phyloP scores from a whole-genome alignment of 768 basidiomycete species.

The Myochromella boudieri region DNA sequence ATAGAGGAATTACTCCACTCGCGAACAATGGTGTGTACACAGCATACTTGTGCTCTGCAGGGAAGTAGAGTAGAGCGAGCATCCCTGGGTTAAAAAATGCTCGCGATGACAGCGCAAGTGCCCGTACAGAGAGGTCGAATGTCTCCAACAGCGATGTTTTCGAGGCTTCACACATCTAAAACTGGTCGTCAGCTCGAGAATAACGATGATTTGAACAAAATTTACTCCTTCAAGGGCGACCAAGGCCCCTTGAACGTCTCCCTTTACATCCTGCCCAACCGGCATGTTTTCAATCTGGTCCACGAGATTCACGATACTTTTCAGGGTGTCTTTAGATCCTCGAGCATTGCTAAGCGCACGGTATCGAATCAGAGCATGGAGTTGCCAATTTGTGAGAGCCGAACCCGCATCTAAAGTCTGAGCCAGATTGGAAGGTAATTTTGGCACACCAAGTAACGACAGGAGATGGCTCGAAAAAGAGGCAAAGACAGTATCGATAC shows the following conservation, averaged over 20 bases:
- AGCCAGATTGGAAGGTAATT: slow-evolving; percentile 49
- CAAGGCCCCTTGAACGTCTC: slow-evolving; percentile 70
- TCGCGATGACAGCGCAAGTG: slow-evolving; percentile 66
- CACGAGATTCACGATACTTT: slow-evolving; percentile 82
- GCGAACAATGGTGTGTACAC: slow-evolving; percentile 96
- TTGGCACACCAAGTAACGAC: slow-evolving; percentile 78
- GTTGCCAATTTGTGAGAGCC: slow-evolving; percentile 68
- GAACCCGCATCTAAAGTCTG: slow-evolving; percentile 15
- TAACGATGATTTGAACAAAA: background rate
- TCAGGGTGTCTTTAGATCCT: slow-evolving; percentile 70
- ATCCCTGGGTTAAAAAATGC: slow-evolving; percentile 98
- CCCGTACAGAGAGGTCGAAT: slow-evolving; percentile 60
- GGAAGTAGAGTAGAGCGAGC: slow-evolving; percentile 95
- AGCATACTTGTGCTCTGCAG: slow-evolving; percentile 95
- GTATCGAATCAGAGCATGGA: slow-evolving; percentile 73
- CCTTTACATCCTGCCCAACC: slow-evolving; percentile 73
- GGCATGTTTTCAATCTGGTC: slow-evolving; percentile 91
- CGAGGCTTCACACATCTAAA: slow-evolving; percentile 39
- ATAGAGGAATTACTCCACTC: slow-evolving; percentile 79
- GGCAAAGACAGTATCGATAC: slow-evolving; percentile 54
- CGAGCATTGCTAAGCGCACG: slow-evolving; percentile 69
- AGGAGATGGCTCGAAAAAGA: slow-evolving; percentile 73
- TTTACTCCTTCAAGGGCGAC: slow-evolving; percentile 71
- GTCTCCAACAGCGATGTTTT: slow-evolving; percentile 40
- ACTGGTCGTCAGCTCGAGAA: background rate